Percentiles rank a stretch among this genome's conserved stretches.
These are phyloP conservation scores for Xerocomus minutiporus DNA, from an alignment of 1,284 basidiomycete species.

Conservation along the genomic window DNA sequence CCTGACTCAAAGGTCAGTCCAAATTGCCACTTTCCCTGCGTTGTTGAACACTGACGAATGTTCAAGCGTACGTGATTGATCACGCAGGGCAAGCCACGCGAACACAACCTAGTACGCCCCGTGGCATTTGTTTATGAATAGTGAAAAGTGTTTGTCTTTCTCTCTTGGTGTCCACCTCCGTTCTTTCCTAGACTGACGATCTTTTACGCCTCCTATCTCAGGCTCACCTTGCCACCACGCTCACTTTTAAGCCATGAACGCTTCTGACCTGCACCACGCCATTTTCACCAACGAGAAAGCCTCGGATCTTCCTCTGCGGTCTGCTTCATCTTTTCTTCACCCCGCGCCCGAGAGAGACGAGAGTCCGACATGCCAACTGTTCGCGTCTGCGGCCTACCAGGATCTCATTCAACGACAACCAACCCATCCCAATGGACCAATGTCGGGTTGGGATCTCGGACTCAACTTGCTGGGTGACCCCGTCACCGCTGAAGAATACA, in stretches of 20 bases:
- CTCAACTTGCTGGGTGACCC: slow-evolving; percentile 43
- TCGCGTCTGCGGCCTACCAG: slow-evolving; percentile 40
- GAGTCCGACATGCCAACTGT: slow-evolving; percentile 44
- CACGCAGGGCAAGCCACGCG: slow-evolving; percentile 12
- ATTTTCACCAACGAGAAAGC: slow-evolving; percentile 41
- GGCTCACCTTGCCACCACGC: slow-evolving; percentile 9
- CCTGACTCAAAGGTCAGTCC: slow-evolving; percentile 13
- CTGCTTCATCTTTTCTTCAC: slow-evolving; percentile 47
- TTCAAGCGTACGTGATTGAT: slow-evolving; percentile 6
- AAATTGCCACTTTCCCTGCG: neutral
- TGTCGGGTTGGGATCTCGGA: slow-evolving; percentile 34
- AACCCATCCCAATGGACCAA: slow-evolving; percentile 36
- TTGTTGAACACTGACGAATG: slow-evolving; percentile 8
- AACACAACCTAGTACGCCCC: slow-evolving; percentile 1
- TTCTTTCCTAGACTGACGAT: slow-evolving; percentile 14
- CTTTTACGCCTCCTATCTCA: slow-evolving; percentile 9
- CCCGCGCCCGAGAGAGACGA: slow-evolving; percentile 44
- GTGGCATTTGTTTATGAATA: slow-evolving; percentile 15
- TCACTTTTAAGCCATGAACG: slow-evolving; percentile 41
- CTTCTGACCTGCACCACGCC: slow-evolving; percentile 53
- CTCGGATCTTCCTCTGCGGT: slow-evolving; percentile 40
- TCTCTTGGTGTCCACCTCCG: slow-evolving; percentile 9
- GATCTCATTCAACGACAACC: slow-evolving; percentile 47
- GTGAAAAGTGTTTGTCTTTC: slow-evolving; percentile 14
- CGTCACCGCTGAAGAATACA: slow-evolving; percentile 38